Evolutionary conservation across 2,329 filamentous ascomycete species (phyloP), one percentile per base, ranked within the genome.

Genomic region (Daldinia sp.): DNA sequence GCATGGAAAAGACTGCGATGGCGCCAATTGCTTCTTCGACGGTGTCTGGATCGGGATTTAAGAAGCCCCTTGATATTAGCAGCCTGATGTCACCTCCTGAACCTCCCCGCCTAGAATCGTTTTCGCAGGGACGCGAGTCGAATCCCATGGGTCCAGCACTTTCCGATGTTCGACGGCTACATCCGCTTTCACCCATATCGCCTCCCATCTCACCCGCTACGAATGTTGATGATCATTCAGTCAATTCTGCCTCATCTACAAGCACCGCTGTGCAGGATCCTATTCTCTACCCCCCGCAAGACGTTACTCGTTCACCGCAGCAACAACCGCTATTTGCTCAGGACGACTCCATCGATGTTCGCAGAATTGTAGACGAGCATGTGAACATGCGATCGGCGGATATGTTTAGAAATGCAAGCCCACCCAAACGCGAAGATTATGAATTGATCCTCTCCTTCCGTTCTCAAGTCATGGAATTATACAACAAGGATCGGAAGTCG

Each of bases 71-170:
- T 60, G 81, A 85, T 68, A 86, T 87, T 71, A 84, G 78, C 80
- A 89, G 81, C 68, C 80, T 90, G 65, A 89, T 90, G 84, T 90
- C 88, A 23, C 88, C 88, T 35, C 88, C 88, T 23, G 88, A 89
- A 41, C 81, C 81, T n/a, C 76, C 82, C 37, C 83, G 82, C 55
- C 78, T 82, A 42, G 87, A 90, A 70, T 87, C 78, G 73, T 90
- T 89, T 76, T 78, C 73, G 53, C 79, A 81, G 42, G 65, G 70
- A 59, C 68, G 65, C n/a, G 69, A 62, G 54, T 65, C 72, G 26
- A 74, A 68, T 70, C 66, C 75, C 59, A 76, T 66, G 60, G 70
- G 71, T 60, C 62, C 76, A 58, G 58, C 72, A 54, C 58, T 74
- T 55, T 75, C 76, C 57, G 67, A 75, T 65, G 48, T 74, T 75